Base-by-base conservation (phyloP, 176 grass and related monocot species). In the Triticum urartu region DNA sequence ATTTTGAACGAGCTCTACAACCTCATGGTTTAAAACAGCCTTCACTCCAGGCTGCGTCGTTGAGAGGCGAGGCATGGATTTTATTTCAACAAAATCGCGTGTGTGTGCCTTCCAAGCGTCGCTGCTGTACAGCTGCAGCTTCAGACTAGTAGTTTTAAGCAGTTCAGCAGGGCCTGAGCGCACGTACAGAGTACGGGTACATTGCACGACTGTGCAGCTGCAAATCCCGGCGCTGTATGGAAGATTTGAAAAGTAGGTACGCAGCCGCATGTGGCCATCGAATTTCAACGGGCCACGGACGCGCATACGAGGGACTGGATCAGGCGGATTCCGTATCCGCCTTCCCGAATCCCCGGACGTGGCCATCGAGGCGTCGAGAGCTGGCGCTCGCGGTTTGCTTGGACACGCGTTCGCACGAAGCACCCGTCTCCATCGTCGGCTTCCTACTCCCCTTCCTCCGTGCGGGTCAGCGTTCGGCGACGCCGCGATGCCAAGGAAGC, bases 321-420 rank as follows among this genome's bases (percentile, higher is more conserved):
- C 81, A 33, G 81, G 24, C 14, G 21, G 45, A 76, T 75, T 35
- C 33, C 60, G 45, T 47, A 80, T 81, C 50, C 43, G 66, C 50
- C 10, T 36, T 59, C 78, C 78, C 6, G 14, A 36, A 80, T 89
- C 78, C 11, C 83, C 84, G 79, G 78, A 71, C 79, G 72, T 56
- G 82, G 68, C 59, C 85, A 47, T 42, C 67, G 73, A 77, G 47
- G 74, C 47, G 20, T 8, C 3, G 3, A 50, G 10, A 69, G 18
- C 70, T 38, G 9, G 50, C 73, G 12, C 13, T 47, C 11, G 54
- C 56, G 12, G 21, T 4, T 36, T 50, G 79, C 70, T 50, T 68
- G 22, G 59, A 60, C 42, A 77, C 87, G 66, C 15, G 25, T 42
- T 66, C 68, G 43, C 82, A 20, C 34, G 84, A 69, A 54, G 84